Evolutionary conservation across 2,329 filamentous ascomycete species (phyloP).

Genomic region (Colletotrichum sp.): DNA sequence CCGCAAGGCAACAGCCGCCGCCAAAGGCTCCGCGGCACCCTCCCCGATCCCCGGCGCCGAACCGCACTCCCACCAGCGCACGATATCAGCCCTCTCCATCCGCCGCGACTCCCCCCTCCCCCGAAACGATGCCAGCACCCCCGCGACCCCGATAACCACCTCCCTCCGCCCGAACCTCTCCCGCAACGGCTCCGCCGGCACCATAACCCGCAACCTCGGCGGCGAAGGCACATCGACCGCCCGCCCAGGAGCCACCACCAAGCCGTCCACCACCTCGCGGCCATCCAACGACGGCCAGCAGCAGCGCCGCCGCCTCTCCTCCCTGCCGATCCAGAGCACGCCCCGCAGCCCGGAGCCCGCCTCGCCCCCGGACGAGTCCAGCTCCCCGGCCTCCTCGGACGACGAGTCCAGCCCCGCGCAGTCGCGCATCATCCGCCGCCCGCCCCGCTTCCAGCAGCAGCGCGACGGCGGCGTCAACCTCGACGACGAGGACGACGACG

Average conservation of each 20-base stretch:
- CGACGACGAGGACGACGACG: slow-evolving; percentile 53
- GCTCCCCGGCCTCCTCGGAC: slow-evolving; percentile 46
- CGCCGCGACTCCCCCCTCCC: slow-evolving; percentile 62
- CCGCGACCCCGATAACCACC: slow-evolving; percentile 47
- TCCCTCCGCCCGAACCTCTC: slow-evolving; percentile 50
- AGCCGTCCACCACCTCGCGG: slow-evolving; percentile 16
- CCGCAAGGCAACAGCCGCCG: slow-evolving; percentile 70
- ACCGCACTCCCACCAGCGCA: slow-evolving; percentile 41
- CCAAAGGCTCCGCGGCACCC: slow-evolving; percentile 59
- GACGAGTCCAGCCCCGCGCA: slow-evolving; percentile 59
- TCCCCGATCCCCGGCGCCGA: slow-evolving; percentile 62
- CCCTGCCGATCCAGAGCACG: slow-evolving; percentile 43
- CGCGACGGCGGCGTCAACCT: slow-evolving; percentile 16
- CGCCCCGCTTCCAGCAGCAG: slow-evolving; percentile 54
- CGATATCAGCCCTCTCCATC: slow-evolving; percentile 60
- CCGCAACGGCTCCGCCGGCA: slow-evolving; percentile 54
- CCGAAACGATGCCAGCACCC: slow-evolving; percentile 48
- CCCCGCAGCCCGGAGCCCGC: slow-evolving; percentile 22
- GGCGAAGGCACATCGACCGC: slow-evolving; percentile 30
- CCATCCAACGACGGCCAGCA: slow-evolving; percentile 33
- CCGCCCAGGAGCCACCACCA: slow-evolving; percentile 24
- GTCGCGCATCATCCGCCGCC: slow-evolving; percentile 65
- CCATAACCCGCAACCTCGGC: slow-evolving; percentile 31
- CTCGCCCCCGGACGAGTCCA: slow-evolving; percentile 42
- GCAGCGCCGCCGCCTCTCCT: slow-evolving; percentile 46